phyloP scores from a whole-genome alignment of 257 asterid species.

The Cynanchum wilfordii region DNA sequence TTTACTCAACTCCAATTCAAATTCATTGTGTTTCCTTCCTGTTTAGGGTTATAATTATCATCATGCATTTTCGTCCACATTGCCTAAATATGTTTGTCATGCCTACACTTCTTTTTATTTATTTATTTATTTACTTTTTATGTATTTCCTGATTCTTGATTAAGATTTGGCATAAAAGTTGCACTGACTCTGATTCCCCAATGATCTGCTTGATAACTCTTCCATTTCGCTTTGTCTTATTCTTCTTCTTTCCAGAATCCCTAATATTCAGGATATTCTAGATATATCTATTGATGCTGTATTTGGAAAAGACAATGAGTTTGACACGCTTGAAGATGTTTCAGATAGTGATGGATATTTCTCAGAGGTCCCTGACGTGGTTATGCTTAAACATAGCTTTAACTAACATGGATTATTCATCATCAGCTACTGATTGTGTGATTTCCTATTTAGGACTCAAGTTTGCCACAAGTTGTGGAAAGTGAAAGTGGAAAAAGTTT shows the following conservation, averaged over 20 bases:
- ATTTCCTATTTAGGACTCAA: slow-evolving; percentile 50
- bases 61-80: neutral
- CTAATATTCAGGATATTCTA: slow-evolving; percentile 33
- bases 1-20: no score
- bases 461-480: slow-evolving; percentile 33
- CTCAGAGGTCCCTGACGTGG: slow-evolving; percentile 63
- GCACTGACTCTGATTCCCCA: neutral
- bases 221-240: neutral
- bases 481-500: slow-evolving; percentile 30
- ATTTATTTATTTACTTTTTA: no score
- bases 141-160: neutral
- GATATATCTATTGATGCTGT: slow-evolving; percentile 51
- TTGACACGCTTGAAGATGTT: slow-evolving; percentile 41
- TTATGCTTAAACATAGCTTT: slow-evolving; percentile 14
- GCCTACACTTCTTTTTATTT: neutral
- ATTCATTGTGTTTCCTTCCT: neutral
- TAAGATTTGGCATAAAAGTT: neutral
- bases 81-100: neutral
- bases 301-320: slow-evolving; percentile 51
- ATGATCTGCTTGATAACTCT: neutral
- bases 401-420: neutral
- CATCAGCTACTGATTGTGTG: slow-evolving; percentile 23
- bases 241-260: slow-evolving; percentile 34
- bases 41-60: neutral
- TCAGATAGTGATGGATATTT: slow-evolving; percentile 97